These are phyloP conservation scores for Suillus bovinus DNA, from an alignment of 768 basidiomycete species.

Conservation along the genomic window DNA sequence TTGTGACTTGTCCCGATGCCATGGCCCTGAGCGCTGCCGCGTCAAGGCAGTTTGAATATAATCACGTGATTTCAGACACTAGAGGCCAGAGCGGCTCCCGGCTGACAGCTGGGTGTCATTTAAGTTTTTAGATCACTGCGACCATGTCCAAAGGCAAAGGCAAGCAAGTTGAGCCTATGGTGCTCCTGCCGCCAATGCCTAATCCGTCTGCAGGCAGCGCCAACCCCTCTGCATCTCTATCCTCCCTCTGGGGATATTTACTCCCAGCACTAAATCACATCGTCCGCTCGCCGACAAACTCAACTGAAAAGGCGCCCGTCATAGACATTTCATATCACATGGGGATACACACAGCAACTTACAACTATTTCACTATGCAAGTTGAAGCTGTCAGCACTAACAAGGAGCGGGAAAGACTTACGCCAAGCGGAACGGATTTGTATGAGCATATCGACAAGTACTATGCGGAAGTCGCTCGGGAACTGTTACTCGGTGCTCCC, in stretches of 20 bases:
- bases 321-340: constrained; percentile 74
- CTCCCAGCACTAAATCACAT: constrained; percentile 78
- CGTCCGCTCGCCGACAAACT: constrained; percentile 65
- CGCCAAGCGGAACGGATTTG: constrained; percentile 61
- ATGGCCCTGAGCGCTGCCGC: no score
- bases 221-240: constrained; percentile 71
- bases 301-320: constrained; percentile 60
- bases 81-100: not conserved
- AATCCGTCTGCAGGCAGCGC: constrained; percentile 64
- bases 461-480: constrained; percentile 59
- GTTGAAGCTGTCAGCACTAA: constrained; percentile 45
- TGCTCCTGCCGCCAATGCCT: constrained; percentile 40
- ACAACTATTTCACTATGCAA: constrained; percentile 75
- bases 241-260: constrained; percentile 74
- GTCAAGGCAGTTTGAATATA: no score
- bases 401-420: constrained; percentile 27
- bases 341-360: constrained; percentile 79
- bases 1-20: no score
- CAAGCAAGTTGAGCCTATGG: constrained; percentile 24
- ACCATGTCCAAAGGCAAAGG: constrained; percentile 34
- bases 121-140: constrained; percentile 1
- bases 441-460: constrained; percentile 76
- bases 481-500: constrained; percentile 62
- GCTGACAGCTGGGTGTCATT: not conserved
- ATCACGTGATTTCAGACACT: not conserved